phyloP scores from a whole-genome alignment of 176 grass and related monocot species.

The Carex scoparia region DNA sequence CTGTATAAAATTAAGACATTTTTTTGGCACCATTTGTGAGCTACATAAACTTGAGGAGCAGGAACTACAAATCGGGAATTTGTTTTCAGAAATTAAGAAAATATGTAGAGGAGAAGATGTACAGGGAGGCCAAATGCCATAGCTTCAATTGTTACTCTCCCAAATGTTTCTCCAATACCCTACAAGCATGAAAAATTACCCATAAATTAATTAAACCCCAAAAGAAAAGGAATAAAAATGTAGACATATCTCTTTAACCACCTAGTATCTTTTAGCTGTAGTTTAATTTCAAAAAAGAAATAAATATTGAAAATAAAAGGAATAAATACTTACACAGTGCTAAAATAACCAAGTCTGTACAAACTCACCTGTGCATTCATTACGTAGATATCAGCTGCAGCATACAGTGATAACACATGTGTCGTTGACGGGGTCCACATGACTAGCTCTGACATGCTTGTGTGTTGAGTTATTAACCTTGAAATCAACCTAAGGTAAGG shows the following conservation, averaged over 20 bases:
- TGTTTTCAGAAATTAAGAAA: slow-evolving; percentile 1
- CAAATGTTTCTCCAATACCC: slow-evolving; percentile 56
- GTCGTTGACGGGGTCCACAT: slow-evolving; percentile 49
- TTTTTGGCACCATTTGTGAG: neutral
- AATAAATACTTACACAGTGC: neutral
- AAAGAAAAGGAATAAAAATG: neutral
- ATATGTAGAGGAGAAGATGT: neutral
- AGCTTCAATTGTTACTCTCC: slow-evolving; percentile 56
- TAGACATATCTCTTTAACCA: neutral
- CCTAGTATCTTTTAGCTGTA: neutral
- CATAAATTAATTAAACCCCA: slow-evolving; percentile 1
- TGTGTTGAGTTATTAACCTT: slow-evolving; percentile 43
- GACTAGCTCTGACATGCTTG: slow-evolving; percentile 36
- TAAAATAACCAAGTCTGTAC: slow-evolving; percentile 2
- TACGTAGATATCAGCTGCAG: slow-evolving; percentile 48
- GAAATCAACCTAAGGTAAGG: slow-evolving; percentile 42
- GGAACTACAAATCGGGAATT: neutral
- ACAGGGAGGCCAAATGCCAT: slow-evolving; percentile 59
- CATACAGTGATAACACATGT: slow-evolving; percentile 35
- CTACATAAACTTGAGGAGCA: neutral
- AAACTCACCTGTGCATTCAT: slow-evolving; percentile 50
- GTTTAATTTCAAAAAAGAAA: neutral
- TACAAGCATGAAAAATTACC: neutral
- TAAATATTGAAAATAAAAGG: neutral
- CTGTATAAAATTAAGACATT: neutral